These are phyloP conservation scores for Aulographum hederae DNA, from an alignment of 2,329 filamentous ascomycete species.

Conservation along the genomic window DNA sequence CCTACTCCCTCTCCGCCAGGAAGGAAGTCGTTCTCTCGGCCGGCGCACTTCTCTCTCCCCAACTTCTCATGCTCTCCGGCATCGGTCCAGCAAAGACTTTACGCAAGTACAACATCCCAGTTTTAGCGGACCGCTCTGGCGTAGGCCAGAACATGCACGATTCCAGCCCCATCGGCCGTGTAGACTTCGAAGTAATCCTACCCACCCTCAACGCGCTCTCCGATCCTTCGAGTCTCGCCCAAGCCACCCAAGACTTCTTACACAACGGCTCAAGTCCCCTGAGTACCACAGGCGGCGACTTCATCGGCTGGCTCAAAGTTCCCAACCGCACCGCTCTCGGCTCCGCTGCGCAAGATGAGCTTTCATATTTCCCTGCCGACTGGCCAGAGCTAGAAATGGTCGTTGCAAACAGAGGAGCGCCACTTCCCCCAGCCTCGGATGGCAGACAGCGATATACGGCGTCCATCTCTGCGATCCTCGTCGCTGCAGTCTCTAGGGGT, in stretches of 20 bases:
- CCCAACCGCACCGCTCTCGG: slow-evolving; percentile 7
- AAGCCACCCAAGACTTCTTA: slow-evolving; percentile 5
- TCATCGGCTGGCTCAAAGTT: slow-evolving; percentile 12
- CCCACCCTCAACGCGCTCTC: neutral
- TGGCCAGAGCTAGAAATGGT: slow-evolving; percentile 17
- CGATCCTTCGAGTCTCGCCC: slow-evolving; percentile 5
- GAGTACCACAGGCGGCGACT: slow-evolving; percentile 8
- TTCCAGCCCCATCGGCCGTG: neutral
- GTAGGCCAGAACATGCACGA: slow-evolving; percentile 5
- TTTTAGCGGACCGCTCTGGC: neutral
- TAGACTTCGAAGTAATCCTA: neutral
- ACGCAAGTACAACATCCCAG: slow-evolving; percentile 2
- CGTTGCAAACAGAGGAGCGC: slow-evolving; percentile 2
- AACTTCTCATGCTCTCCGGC: slow-evolving; percentile 4
- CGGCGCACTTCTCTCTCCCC: slow-evolving; percentile 3
- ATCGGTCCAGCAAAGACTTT: slow-evolving; percentile 2
- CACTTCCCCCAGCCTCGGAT: too few species aligned
- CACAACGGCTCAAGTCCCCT: slow-evolving; percentile 9
- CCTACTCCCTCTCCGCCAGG: slow-evolving; percentile 1
- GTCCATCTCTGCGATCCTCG: slow-evolving; percentile 13
- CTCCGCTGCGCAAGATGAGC: slow-evolving; percentile 5
- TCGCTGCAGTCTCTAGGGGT: slow-evolving; percentile 17
- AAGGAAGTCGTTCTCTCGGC: slow-evolving; percentile 5
- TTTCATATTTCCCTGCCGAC: slow-evolving; percentile 12
- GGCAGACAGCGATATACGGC: too few species aligned